Evolutionary conservation across 192 early-diverging fungal species (phyloP).

Genomic region (Funneliformis geosporum): DNA sequence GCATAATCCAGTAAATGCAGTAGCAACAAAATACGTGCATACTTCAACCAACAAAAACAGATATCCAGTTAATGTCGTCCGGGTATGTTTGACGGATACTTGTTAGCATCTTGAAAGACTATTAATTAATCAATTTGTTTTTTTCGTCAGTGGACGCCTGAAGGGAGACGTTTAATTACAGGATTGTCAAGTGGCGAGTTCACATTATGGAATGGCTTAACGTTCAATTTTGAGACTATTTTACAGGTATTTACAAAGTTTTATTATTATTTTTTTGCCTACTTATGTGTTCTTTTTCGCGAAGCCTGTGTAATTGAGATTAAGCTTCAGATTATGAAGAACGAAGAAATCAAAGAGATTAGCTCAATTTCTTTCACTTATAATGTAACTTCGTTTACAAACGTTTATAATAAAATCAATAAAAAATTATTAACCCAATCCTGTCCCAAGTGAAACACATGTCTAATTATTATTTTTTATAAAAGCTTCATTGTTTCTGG

Average conservation of each 20-base stretch:
- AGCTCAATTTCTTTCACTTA: background rate
- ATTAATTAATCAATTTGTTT: background rate
- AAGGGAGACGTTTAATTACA: slow-evolving; percentile 90
- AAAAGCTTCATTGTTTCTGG: background rate
- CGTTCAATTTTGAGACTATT: slow-evolving; percentile 98
- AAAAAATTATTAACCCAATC: background rate
- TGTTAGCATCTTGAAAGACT: background rate
- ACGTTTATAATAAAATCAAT: background rate
- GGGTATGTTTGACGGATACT: slow-evolving; percentile 48
- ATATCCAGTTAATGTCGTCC: slow-evolving; percentile 88
- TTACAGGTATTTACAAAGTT: slow-evolving; percentile 62
- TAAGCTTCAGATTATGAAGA: background rate
- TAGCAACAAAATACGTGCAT: slow-evolving; percentile 86
- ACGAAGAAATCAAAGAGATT: background rate
- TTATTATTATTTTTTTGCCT: background rate
- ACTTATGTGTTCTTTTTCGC: slow-evolving; percentile 11
- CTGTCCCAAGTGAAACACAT: background rate
- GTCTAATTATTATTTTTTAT: background rate
- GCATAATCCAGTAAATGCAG: slow-evolving; percentile 68
- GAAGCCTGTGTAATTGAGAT: background rate
- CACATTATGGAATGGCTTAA: slow-evolving; percentile 95
- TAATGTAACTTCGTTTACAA: background rate
- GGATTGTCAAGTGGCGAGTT: slow-evolving; percentile 94
- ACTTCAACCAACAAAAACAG: slow-evolving; percentile 92
- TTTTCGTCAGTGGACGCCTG: slow-evolving; percentile 83